Base-by-base conservation (phyloP, 768 basidiomycete species). In the Boletus rubroflammeus region DNA sequence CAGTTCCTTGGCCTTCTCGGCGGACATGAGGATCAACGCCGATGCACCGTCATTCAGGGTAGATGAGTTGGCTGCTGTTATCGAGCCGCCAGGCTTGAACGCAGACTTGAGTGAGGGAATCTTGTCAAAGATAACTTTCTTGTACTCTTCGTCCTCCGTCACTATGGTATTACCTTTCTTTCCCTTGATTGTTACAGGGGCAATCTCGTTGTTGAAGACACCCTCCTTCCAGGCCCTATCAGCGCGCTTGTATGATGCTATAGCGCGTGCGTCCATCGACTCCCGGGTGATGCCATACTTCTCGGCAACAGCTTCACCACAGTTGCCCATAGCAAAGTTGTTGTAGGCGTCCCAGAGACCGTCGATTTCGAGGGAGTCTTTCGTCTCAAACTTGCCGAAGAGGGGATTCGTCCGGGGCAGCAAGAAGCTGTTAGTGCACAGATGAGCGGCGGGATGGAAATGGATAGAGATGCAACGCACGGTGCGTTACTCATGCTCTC, bases 401-500 rank as follows among this genome's bases (percentile, higher is more conserved):
- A 74, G 68, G 7, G 90, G 90, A 67, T 88, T 90, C 50, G 84
- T 79, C 41, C 92, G 88, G 41, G 90, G 88, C 44, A 91, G 67
- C 29, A 92, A 81, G 82, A 90, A 93, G 31, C 91, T 90, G 55
- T 56, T 17, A 1, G 35, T 14, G 17, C 8, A 45, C 2, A 44
- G 25, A 51, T 58, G 29, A 53, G 56, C 35, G 42, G 21, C 6
- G 34, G 52, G 50, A 43, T 32, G 13, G n/a, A 57, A 36, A 34
- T 47, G 6, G 55, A 41, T 25, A 40, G 15, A 51, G 7, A 36
- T 39, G 47, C 47, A 5, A 84, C 96, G 67, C 68, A 98, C 94
- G 97, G 97, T 47, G 94, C 93, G 63, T 98, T 90, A 70, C 91
- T 95, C 97, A 99, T 99, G 76, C 91, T 94, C 77, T 99, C 97